phyloP scores from a whole-genome alignment of 139 green algal species.

The Mesotaenium endlicherianum region DNA sequence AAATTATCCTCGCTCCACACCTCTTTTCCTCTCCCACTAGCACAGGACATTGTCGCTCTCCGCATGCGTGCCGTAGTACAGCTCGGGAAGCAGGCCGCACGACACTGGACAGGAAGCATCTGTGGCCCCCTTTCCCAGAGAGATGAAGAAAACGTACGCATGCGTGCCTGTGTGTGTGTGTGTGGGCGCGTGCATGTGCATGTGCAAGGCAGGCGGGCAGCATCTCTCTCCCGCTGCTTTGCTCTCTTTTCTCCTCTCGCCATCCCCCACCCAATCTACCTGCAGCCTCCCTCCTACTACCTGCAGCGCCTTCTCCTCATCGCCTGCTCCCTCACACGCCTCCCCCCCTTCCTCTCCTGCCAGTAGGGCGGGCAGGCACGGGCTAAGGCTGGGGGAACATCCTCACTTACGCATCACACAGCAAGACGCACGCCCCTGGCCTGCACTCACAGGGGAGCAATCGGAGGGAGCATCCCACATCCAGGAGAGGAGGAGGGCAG shows the following conservation, averaged over 20 bases:
- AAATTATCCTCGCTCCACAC: no score
- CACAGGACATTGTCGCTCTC: no score
- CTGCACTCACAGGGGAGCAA: not conserved
- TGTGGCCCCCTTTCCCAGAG: no score
- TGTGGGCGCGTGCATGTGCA: not conserved
- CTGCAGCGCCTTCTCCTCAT: not conserved
- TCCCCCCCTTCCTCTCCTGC: not conserved
- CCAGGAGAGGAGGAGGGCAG: not conserved
- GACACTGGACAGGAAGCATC: no score
- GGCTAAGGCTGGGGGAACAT: not conserved
- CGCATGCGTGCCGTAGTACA: no score
- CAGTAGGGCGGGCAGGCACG: not conserved
- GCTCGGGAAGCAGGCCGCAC: no score
- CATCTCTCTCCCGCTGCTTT: not conserved
- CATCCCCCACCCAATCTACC: not conserved
- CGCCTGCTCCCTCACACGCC: not conserved
- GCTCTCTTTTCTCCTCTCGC: not conserved
- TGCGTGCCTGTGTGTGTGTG: not conserved
- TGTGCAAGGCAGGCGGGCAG: not conserved
- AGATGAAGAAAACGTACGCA: no score
- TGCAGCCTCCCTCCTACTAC: not conserved
- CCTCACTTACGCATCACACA: not conserved
- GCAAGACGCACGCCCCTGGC: not conserved
- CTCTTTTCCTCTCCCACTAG: no score
- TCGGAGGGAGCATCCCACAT: not conserved